These are phyloP conservation scores for Phytophthora tentaculata DNA, from an alignment of 352 stramenopile genomes.

Conservation along the genomic window DNA sequence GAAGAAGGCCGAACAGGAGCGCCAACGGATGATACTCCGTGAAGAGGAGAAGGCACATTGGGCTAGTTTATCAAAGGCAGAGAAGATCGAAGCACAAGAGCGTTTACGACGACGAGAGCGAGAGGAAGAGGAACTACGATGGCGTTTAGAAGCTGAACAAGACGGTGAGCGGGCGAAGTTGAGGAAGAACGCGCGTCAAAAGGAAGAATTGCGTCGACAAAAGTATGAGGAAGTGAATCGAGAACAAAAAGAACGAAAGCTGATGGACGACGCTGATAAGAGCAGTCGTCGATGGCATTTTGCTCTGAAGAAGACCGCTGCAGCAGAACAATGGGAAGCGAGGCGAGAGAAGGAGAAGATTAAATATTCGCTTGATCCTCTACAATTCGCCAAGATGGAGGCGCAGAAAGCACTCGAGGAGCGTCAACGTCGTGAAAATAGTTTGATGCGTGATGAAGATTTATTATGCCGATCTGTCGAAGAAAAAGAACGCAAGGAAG, in stretches of 20 bases:
- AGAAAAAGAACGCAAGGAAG: slow-evolving; percentile 44
- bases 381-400: slow-evolving; percentile 57
- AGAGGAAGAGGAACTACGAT: slow-evolving; percentile 28
- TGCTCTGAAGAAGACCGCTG: slow-evolving; percentile 42
- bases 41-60: slow-evolving; percentile 34
- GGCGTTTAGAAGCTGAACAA: slow-evolving; percentile 24
- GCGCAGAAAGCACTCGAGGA: slow-evolving; percentile 51
- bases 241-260: slow-evolving; percentile 38
- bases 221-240: slow-evolving; percentile 50
- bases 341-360: slow-evolving; percentile 58
- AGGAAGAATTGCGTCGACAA: slow-evolving; percentile 32
- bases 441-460: slow-evolving; percentile 55
- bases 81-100: slow-evolving; percentile 24
- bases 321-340: slow-evolving; percentile 45
- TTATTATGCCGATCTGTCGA: slow-evolving; percentile 28
- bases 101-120: slow-evolving; percentile 26
- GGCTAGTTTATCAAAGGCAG: slow-evolving; percentile 25
- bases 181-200: slow-evolving; percentile 1
- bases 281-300: slow-evolving; percentile 44
- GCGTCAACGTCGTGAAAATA: slow-evolving; percentile 55
- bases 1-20: slow-evolving; percentile 42
- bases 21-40: slow-evolving; percentile 26
- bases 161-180: slow-evolving; percentile 8
- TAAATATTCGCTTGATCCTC: slow-evolving; percentile 58
- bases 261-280: slow-evolving; percentile 54